Base-by-base conservation (phyloP, 371 early-diverging fungal species). In the Syncephalastrum sp. region DNA sequence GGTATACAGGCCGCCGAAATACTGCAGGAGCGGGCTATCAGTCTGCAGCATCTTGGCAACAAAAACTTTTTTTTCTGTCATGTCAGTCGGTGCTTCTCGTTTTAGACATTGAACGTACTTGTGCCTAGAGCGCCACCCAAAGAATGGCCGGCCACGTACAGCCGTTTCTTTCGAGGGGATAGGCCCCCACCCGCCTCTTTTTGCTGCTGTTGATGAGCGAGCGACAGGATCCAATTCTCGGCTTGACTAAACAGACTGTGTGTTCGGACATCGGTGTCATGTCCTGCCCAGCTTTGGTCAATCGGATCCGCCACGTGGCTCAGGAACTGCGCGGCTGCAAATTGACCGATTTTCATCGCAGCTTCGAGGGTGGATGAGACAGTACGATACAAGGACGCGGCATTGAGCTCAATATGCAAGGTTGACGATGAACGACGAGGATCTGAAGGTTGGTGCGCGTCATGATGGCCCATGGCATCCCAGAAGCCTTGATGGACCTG, bases 401-500 rank as follows among this genome's bases (percentile, higher is more conserved):
- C 61, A 6, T 46, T 71, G 16, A 78, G 57, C 41, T 75, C 74
- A 14, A 78, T 70, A 3, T 63, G 67, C 25, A 77, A 47, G 4
- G 65, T 57, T 1, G 64, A 46, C 10, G 47, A 68, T 13, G 57
- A 57, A 21, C 57, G 61, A 16, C 55, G 61, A 52, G 60, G 57
- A 6, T 45, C 21, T 23, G 15, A 33, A 14, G 44, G 33, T 6
- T 42, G 43, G 21, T 48, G 19, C 23, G 12, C 53, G 29, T 48
- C 14, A 5, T 72, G 67, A 23, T 81, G 79, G 0, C 85, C 85
- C 67, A 85, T 74, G 0, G 85, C 85, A 23, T 73, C 72, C 76
- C 80, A 85, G 61, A 79, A 82, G 2, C 85, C 85, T 50, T 81
- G 72, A 52, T 85, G 85, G 0, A 82, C 82, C 55, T 72, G 76